Base-by-base conservation (phyloP, 306 rosid genomes). In the Rubus idaeus region DNA sequence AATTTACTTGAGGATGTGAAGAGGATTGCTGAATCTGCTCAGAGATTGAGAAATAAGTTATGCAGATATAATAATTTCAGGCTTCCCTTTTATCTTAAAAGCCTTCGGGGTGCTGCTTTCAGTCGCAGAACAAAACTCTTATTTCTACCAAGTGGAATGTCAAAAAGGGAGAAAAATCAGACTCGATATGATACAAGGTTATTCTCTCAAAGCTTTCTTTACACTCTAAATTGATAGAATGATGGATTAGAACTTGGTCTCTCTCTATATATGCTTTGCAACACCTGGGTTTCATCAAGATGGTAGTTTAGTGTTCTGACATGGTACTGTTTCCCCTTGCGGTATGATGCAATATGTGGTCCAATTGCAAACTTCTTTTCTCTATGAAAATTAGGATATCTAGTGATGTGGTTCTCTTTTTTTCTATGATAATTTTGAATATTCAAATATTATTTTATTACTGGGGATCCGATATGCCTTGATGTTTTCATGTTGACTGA, bases 21-120 rank as follows among this genome's bases (percentile, higher is more conserved):
- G 89, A 91, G 97, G 84, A 88, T 85, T 75, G 86, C 97, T 75
- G 98, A 95, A 78, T 90, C 94, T 70, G 87, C 99, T 79, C 87
- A 83, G 68, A 87, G 96, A 74, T 78, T 74, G 78, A 89, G 97
- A 86, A 82, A 74, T 74, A 90, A 88, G 73, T 76, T 92, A 77
- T 87, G 97, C 14, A 65, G 82, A 16, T 74, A 84, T 78, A n/a
- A 85, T 71, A 40, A 73, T 73, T 86, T 58, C 74, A 86, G 65
- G 81, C 79, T 91, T 14, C 97, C 99, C 12, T 14, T 41, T 83
- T 50, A 70, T 72, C 97, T 92, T 55, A 81, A 57, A 76, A 75
- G 75, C 78, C 83, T 96, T 21, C 84, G 80, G 14, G 42, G 5
- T 72, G 99, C 89, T 79, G 95, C 94, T 18, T 73, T 84, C 21